Evolutionary conservation across 192 early-diverging fungal genomes (phyloP).

Genomic region (Rhizoclosmatium globosum): DNA sequence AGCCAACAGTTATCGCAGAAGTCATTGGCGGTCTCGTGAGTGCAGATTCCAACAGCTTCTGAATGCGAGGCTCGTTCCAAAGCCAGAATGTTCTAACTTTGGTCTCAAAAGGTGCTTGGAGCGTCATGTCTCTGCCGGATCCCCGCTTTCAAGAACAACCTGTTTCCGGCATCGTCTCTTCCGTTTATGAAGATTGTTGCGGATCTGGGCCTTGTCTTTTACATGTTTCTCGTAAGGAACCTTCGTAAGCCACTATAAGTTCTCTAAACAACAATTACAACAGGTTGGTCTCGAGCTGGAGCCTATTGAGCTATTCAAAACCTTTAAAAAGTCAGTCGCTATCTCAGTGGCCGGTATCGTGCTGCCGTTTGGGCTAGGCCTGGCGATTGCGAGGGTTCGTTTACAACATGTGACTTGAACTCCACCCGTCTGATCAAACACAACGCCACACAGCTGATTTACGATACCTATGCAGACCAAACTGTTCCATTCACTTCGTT

Average conservation of each 20-base stretch:
- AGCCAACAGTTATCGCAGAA: conserved; percentile 87
- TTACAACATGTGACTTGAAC: too few species aligned
- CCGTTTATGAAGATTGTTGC: conserved; percentile 74
- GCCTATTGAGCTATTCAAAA: conserved; percentile 39
- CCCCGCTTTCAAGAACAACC: conserved; percentile 64
- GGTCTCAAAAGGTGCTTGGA: conserved; percentile 65
- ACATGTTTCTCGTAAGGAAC: conserved; percentile 71
- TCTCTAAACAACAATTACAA: neutral
- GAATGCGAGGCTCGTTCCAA: too few species aligned
- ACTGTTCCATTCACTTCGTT: conserved; percentile 68
- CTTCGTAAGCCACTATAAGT: too few species aligned
- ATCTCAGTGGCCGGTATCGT: conserved; percentile 79
- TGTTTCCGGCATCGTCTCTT: conserved; percentile 75
- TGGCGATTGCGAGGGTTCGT: conserved; percentile 61
- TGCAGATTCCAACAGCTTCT: conserved; percentile 67
- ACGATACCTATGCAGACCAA: conserved; percentile 45
- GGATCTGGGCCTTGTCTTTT: conserved; percentile 84
- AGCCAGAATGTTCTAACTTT: too few species aligned
- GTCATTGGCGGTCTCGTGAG: conserved; percentile 75
- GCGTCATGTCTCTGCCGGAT: conserved; percentile 85
- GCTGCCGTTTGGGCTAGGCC: conserved; percentile 78
- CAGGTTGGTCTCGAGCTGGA: conserved; percentile 86
- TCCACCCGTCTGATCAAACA: too few species aligned
- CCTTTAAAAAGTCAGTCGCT: conserved; percentile 36
- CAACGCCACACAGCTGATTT: conserved; percentile 59